Evolutionary conservation across 208 protist species (phyloP).

Genomic region (Leishmania gerbilli): DNA sequence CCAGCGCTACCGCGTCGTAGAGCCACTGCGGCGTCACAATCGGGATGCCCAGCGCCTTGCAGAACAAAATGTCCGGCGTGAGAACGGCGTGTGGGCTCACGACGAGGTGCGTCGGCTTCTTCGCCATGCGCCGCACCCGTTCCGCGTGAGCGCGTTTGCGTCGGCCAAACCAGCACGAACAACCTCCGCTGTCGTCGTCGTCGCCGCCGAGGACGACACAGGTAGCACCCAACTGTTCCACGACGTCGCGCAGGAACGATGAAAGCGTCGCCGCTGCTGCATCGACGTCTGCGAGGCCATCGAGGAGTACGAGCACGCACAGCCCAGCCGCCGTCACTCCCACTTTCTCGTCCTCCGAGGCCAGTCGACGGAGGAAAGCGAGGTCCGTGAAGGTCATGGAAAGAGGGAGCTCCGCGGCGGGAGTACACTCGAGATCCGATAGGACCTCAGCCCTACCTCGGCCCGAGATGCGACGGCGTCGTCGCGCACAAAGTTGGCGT

Average conservation of each 20-base stretch:
- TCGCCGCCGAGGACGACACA: constrained; percentile 12
- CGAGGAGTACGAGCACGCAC: constrained; percentile 23
- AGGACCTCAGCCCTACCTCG: background rate
- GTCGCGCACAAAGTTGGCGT: background rate
- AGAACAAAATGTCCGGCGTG: constrained; percentile 51
- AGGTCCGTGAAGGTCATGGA: constrained; percentile 35
- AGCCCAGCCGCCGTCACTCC: background rate
- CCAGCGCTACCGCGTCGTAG: constrained; percentile 59
- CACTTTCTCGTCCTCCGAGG: background rate
- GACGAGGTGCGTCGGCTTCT: constrained; percentile 36
- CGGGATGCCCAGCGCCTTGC: constrained; percentile 59
- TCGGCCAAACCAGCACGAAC: constrained; percentile 16
- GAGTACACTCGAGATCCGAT: background rate
- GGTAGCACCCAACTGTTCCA: constrained; percentile 59
- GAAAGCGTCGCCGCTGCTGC: background rate
- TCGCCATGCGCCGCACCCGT: background rate
- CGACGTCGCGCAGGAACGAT: constrained; percentile 50
- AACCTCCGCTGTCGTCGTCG: background rate
- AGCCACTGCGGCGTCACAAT: constrained; percentile 76
- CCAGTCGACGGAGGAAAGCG: constrained; percentile 16
- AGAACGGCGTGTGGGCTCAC: constrained; percentile 34
- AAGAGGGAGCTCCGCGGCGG: constrained; percentile 4
- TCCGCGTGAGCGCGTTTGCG: background rate
- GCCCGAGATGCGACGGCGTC: background rate
- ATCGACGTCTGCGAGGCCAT: constrained; percentile 4